Conservation (phyloP, 2,329 filamentous ascomycete species). For the Penicillium italicum region DNA sequence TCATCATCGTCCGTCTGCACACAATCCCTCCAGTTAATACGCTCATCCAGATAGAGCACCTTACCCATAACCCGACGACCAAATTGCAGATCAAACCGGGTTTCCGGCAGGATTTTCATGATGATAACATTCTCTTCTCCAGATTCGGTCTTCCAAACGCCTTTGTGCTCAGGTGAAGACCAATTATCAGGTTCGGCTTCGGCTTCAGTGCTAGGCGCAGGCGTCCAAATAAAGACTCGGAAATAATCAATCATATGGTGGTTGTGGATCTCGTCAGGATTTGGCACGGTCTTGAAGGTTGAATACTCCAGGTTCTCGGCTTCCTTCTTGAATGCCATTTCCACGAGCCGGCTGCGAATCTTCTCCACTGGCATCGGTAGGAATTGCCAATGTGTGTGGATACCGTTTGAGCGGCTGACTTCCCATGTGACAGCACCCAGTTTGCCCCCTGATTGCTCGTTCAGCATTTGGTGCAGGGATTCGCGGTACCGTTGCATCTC, state of each 20-base stretch:
- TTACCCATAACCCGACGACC: conserved; percentile 84
- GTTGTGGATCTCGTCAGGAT: conserved; percentile 42
- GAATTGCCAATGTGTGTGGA: conserved; percentile 94
- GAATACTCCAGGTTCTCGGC: conserved; percentile 70
- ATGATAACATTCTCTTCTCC: conserved; percentile 67
- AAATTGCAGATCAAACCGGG: conserved; percentile 87
- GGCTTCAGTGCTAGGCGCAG: conserved; percentile 16
- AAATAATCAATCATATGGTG: conserved; percentile 61
- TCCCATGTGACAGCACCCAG: conserved; percentile 90
- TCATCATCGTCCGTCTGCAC: conserved; percentile 75
- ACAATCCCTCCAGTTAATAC: conserved; percentile 83
- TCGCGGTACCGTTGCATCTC: conserved; percentile 84
- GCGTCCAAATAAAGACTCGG: conserved; percentile 73
- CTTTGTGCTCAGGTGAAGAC: conserved; percentile 6
- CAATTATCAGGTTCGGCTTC: conserved; percentile 4
- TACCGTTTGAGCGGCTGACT: conserved; percentile 73
- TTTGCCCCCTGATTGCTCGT: conserved; percentile 40
- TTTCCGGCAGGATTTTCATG: conserved; percentile 66
- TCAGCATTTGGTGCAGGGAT: conserved; percentile 74
- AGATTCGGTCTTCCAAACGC: not conserved
- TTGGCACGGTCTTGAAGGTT: conserved; percentile 43
- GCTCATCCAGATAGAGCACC: conserved; percentile 71
- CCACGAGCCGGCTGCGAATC: conserved; percentile 69
- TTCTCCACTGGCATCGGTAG: conserved; percentile 69
- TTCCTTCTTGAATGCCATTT: conserved; percentile 83